phyloP scores from a whole-genome alignment of 805 yeast genomes.

The Lipomyces sp. region DNA sequence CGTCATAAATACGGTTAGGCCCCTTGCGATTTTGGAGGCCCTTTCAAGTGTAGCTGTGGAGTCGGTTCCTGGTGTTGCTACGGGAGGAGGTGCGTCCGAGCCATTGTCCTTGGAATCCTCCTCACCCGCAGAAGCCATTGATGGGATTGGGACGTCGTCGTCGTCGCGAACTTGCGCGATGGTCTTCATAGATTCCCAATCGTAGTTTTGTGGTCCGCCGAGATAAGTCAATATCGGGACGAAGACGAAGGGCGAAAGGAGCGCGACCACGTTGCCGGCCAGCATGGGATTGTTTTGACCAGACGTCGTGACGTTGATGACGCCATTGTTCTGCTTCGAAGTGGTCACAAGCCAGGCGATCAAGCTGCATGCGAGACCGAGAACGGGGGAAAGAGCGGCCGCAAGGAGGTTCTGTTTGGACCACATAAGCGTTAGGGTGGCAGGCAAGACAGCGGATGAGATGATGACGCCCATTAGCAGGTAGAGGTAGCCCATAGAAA shows the following conservation, averaged over 20 bases:
- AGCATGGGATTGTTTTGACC: conserved; percentile 85
- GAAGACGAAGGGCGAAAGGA: conserved; percentile 54
- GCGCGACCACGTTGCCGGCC: conserved; percentile 63
- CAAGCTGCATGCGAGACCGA: conserved; percentile 76
- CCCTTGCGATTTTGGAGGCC: conserved; percentile 36
- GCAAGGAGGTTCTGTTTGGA: conserved; percentile 54
- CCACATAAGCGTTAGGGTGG: conserved; percentile 68
- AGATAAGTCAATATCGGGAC: conserved; percentile 54
- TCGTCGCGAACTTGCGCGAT: conserved; percentile 54
- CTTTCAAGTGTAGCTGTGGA: conserved; percentile 10
- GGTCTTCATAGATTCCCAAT: conserved; percentile 55
- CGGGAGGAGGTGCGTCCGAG: conserved; percentile 1
- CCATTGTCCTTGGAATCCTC: conserved; percentile 6
- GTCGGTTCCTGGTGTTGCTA: conserved; percentile 1
- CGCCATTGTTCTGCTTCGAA: conserved; percentile 58
- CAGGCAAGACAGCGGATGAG: conserved; percentile 44
- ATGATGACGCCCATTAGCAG: conserved; percentile 84
- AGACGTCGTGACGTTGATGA: conserved; percentile 58
- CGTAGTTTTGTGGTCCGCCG: conserved; percentile 57
- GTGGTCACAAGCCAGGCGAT: conserved; percentile 70
- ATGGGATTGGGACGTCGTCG: not conserved
- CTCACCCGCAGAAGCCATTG: not conserved
- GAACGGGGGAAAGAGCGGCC: conserved; percentile 77
- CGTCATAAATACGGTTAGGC: conserved; percentile 45
- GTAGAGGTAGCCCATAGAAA: conserved; percentile 81